Evolutionary conservation across 352 stramenopile genomes (phyloP), one percentile per base, ranked within the genome.

Genomic region (Phytopythium aichiense): DNA sequence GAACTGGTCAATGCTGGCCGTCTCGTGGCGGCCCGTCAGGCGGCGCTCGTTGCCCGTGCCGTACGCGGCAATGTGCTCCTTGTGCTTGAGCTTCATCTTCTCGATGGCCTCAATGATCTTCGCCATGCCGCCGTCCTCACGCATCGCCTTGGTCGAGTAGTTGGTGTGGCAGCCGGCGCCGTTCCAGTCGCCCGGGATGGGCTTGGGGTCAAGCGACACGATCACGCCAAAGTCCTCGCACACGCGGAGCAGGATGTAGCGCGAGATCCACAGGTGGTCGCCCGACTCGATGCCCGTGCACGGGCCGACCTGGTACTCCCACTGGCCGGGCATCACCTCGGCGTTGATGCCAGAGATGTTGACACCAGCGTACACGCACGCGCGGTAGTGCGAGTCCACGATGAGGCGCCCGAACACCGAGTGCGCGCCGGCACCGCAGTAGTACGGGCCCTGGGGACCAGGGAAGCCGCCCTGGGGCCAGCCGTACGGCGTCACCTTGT

Each of bases 141-240:
- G 89, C 96, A 99, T 99, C 18, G 65, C 68, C 81, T 98, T 93
- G 12, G 96, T 99, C 64, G 90, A 98, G 69, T 98, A 98, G 84
- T 99, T 99, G 33, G 95, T 98, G 81, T 97, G 90, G 84, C 87
- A 96, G 54, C 96, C 96, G 2, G 96, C 95, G 45, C 96, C 96
- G 78, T 99, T 99, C 96, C 96, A 99, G 79, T 99, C 96, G 59
- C 96, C 96, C 20, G 97, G 89, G 78, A 99, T 98, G 22, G 96
- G 96, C 84, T 99, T 99, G 55, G 96, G 96, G 85, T 99, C 94
- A 64, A 97, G 91, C 63, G 94, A 98, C 65, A 98, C 97, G 77
- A 97, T 98, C 45, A 99, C 94, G 63, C 96, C 92, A 72, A 98
- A 98, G 74, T 98, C 94, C 72, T 99, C 96, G 75, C 94, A 99